Conservation (phyloP, 306 rosid genomes). For the Glycine tomentella region DNA sequence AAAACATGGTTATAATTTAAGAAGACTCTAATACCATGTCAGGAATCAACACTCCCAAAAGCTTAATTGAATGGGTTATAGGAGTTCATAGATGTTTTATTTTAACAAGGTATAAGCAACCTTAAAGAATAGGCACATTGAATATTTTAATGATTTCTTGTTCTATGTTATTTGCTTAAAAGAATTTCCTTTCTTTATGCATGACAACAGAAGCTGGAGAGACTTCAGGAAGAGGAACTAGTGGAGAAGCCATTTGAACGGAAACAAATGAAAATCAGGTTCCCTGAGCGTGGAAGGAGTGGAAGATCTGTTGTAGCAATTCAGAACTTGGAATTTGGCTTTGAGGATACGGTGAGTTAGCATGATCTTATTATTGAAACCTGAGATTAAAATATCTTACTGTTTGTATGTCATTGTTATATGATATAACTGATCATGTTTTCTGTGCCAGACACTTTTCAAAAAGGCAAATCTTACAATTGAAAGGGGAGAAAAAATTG, state of each 20-base stretch:
- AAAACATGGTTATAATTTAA: background rate
- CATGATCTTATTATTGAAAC: constrained; percentile 27
- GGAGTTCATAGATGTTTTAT: background rate
- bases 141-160: constrained; percentile 34
- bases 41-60: background rate
- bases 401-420: constrained; percentile 7
- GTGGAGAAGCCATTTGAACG: constrained; percentile 94
- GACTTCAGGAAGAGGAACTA: constrained; percentile 83
- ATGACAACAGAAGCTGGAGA: constrained; percentile 90
- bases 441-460: constrained; percentile 72
- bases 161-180: constrained; percentile 41
- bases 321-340: constrained; percentile 79
- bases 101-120: constrained; percentile 15
- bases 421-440: constrained; percentile 44
- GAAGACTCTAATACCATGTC: background rate
- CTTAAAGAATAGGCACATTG: constrained; percentile 6
- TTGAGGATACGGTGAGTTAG: constrained; percentile 76
- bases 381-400: constrained; percentile 8
- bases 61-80: background rate
- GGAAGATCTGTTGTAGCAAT: constrained; percentile 82
- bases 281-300: constrained; percentile 94
- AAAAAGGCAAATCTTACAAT: constrained; percentile 84
- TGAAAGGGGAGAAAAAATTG: constrained; percentile 95
- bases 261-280: constrained; percentile 96
- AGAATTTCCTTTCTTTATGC: constrained; percentile 37